These are phyloP conservation scores for Sequoia sempervirens DNA, from an alignment of 75 land plant genomes.

Conservation along the genomic window DNA sequence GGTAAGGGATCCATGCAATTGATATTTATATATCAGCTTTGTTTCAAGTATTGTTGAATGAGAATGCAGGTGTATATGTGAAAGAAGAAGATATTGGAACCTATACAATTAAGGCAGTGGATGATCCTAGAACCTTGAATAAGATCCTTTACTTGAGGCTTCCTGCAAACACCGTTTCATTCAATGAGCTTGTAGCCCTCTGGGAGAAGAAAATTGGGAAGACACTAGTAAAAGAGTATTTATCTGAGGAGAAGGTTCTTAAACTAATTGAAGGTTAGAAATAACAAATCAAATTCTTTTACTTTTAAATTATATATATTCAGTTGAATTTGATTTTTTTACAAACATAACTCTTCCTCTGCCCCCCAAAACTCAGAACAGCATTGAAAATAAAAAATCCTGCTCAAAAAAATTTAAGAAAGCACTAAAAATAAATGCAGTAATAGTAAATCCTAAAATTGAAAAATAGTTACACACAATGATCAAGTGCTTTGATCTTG, in stretches of 20 bases:
- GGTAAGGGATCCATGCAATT: not conserved
- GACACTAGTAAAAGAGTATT: not conserved
- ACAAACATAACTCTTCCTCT: no score
- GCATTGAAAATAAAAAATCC: no score
- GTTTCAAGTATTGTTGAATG: not conserved
- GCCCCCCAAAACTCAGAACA: no score
- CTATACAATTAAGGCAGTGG: constrained; percentile 18
- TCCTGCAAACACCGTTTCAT: constrained; percentile 19
- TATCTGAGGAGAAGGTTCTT: constrained; percentile 30
- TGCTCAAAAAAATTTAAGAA: no score
- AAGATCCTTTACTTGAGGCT: constrained; percentile 25
- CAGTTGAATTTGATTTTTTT: no score
- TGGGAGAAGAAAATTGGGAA: constrained; percentile 32
- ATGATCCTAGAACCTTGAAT: constrained; percentile 29
- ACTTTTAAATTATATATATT: not conserved
- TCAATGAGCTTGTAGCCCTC: constrained; percentile 18
- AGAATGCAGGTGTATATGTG: no score
- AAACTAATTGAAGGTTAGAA: constrained; percentile 13
- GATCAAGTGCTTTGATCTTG: not conserved
- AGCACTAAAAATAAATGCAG: no score
- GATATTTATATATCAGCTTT: no score
- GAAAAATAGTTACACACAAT: no score
- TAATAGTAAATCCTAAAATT: no score
- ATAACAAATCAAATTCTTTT: not conserved
- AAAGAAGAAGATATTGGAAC: constrained; percentile 30